Conservation (phyloP, 2,329 filamentous ascomycete genomes). For the Penicillium sp. region DNA sequence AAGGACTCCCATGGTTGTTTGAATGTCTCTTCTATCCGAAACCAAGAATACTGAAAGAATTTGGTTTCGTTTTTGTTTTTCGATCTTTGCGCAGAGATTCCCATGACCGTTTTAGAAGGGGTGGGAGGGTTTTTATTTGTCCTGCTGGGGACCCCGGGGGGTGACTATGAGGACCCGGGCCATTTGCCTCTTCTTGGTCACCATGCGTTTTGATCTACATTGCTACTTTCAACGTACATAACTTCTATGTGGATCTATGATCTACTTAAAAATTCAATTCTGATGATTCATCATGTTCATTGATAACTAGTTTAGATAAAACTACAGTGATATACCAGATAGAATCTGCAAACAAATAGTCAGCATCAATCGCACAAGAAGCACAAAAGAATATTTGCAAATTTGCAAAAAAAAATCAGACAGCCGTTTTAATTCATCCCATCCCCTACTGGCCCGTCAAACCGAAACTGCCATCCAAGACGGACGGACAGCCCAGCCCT, state of each 20-base stretch:
- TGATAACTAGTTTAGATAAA: background rate
- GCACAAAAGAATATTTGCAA: background rate
- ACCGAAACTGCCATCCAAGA: conserved; percentile 37
- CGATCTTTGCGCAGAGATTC: background rate
- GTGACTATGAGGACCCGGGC: background rate
- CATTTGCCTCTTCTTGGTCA: conserved; percentile 2
- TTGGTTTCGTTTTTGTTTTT: background rate
- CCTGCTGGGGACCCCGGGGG: background rate
- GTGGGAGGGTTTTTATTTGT: background rate
- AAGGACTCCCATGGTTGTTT: background rate
- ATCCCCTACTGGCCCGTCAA: conserved; percentile 38
- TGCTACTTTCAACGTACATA: conserved; percentile 10
- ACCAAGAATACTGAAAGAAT: background rate
- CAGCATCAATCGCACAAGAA: conserved; percentile 13
- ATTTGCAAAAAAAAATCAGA: conserved; percentile 30
- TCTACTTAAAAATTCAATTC: background rate
- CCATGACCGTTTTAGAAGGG: background rate
- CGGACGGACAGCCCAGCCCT: conserved; percentile 32
- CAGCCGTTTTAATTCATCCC: conserved; percentile 46
- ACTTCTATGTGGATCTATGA: conserved; percentile 6
- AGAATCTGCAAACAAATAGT: conserved; percentile 10
- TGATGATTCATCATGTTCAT: background rate
- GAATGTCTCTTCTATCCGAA: background rate
- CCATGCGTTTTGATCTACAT: background rate
- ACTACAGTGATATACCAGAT: background rate